These are phyloP conservation scores for Pseudonitzschia multiseries DNA, from an alignment of 108 stramenopile genomes.

Conservation along the genomic window DNA sequence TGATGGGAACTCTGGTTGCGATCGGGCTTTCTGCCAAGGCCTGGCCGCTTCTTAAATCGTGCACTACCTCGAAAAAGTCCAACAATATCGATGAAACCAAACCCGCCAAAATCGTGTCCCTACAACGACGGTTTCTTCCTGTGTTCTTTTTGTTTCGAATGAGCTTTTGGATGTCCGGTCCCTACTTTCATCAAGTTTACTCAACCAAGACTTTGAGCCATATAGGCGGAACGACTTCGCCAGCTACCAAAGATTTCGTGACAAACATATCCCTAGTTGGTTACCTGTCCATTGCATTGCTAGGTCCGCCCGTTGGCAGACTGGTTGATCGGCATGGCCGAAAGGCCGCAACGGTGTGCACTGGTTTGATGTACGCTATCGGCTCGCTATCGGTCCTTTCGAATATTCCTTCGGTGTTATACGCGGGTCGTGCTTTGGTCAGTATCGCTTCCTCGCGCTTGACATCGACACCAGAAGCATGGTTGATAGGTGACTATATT, in stretches of 20 bases:
- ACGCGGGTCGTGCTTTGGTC: conserved; percentile 81
- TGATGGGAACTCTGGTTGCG: conserved; percentile 2
- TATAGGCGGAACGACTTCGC: not conserved
- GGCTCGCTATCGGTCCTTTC: conserved; percentile 80
- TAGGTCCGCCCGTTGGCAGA: conserved; percentile 83
- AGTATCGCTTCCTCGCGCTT: conserved; percentile 87
- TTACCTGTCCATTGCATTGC: conserved; percentile 87
- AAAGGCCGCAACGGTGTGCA: conserved; percentile 81
- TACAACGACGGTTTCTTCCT: conserved; percentile 80
- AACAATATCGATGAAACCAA: conserved; percentile 5
- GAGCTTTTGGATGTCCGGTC: conserved; percentile 97
- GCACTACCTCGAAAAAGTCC: not conserved
- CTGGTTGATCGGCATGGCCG: conserved; percentile 82
- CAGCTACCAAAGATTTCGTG: conserved; percentile 35
- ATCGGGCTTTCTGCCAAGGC: not conserved
- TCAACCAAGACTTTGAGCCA: conserved; percentile 80
- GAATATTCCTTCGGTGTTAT: conserved; percentile 56
- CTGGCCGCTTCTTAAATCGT: conserved; percentile 2
- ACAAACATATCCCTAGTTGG: conserved; percentile 89
- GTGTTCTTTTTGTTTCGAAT: conserved; percentile 93
- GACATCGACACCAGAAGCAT: conserved; percentile 90
- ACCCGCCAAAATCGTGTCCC: conserved; percentile 42
- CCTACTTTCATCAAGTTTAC: conserved; percentile 97
- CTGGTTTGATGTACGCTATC: conserved; percentile 76
- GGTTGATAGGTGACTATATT: conserved; percentile 89